Evolutionary conservation across 2,329 filamentous ascomycete genomes (phyloP).

Genomic region (Ceratocystis harringtonii): DNA sequence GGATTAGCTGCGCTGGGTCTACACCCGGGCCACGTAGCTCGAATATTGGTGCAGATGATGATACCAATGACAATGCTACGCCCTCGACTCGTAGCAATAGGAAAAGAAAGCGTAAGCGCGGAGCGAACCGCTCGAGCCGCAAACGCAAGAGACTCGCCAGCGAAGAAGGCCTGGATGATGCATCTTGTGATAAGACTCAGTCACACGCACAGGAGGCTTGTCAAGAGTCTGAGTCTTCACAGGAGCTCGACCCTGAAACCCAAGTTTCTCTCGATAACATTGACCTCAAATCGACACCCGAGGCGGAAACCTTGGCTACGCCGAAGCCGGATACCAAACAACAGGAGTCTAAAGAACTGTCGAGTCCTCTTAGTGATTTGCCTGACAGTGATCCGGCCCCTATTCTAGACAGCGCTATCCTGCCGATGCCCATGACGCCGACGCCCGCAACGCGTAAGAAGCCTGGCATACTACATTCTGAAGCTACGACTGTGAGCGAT

Average conservation of each 20-base stretch:
- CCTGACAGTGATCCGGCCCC: conserved; percentile 2
- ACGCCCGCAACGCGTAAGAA: neutral
- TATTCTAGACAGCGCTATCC: neutral
- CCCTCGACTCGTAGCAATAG: conserved; percentile 5
- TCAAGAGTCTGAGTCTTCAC: neutral
- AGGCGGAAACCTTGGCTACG: neutral
- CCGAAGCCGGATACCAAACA: conserved; percentile 9
- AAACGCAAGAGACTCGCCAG: conserved; percentile 3
- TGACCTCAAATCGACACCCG: neutral
- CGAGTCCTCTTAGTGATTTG: conserved; percentile 15
- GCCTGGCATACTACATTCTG: neutral
- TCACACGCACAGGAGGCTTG: neutral
- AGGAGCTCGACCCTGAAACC: conserved; percentile 1
- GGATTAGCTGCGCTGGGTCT: neutral
- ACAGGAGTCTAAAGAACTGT: conserved; percentile 17
- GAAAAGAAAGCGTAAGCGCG: conserved; percentile 14
- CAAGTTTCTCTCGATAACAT: conserved; percentile 12
- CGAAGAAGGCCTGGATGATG: neutral
- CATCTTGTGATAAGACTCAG: neutral
- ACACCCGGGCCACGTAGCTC: neutral
- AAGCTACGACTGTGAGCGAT: neutral
- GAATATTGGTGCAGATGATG: neutral
- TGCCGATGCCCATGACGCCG: neutral
- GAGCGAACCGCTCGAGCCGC: conserved; percentile 3
- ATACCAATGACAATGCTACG: neutral